phyloP scores from a whole-genome alignment of 2,329 filamentous ascomycete genomes.

The Thyridium curvatum region DNA sequence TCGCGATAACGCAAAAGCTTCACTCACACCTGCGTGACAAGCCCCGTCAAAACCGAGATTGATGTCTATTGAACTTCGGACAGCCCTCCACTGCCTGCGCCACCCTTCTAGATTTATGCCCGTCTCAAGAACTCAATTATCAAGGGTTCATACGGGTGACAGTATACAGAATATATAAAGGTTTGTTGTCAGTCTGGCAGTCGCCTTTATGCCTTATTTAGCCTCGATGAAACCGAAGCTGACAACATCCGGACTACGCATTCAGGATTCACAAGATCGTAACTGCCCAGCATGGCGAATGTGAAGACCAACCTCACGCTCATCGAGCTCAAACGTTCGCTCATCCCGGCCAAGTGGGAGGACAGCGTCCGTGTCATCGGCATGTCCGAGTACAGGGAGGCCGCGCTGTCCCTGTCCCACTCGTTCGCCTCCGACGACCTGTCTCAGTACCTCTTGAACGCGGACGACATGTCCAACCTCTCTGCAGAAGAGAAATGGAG shows the following conservation, averaged over 20 bases:
- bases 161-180: slow-evolving; percentile 49
- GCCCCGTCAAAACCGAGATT: slow-evolving; percentile 33
- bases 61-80: slow-evolving; percentile 54
- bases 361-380: slow-evolving; percentile 55
- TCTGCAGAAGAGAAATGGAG: slow-evolving; percentile 66
- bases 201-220: no score
- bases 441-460: slow-evolving; percentile 68
- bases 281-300: slow-evolving; percentile 35
- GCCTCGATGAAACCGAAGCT: no score
- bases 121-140: slow-evolving; percentile 48
- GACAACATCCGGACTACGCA: background rate
- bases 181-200: background rate
- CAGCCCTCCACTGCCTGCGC: slow-evolving; percentile 49
- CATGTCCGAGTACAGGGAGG: slow-evolving; percentile 63
- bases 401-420: slow-evolving; percentile 65
- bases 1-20: background rate
- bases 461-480: slow-evolving; percentile 53
- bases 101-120: slow-evolving; percentile 52
- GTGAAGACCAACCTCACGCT: slow-evolving; percentile 19
- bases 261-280: background rate
- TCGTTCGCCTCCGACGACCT: slow-evolving; percentile 73
- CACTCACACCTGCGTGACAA: background rate
- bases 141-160: slow-evolving; percentile 48
- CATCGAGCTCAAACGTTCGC: slow-evolving; percentile 32
- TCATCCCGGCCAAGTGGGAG: slow-evolving; percentile 46